Evolutionary conservation across 2,329 filamentous ascomycete genomes (phyloP), one percentile per base, ranked within the genome.

Genomic region (Fusarium sp.): DNA sequence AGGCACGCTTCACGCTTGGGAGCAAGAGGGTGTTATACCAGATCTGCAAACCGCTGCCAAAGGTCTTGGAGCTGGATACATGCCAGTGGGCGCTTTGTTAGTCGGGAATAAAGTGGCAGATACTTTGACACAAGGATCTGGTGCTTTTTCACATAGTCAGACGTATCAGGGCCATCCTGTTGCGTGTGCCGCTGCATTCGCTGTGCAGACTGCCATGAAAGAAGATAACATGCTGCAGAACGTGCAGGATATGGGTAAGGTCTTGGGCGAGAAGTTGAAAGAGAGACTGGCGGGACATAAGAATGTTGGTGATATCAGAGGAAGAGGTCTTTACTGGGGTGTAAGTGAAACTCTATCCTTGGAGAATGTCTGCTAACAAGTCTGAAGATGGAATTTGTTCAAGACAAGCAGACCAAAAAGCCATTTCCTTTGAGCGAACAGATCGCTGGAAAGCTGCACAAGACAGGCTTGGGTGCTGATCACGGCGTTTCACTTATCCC

Each of bases 21-120:
- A 91, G 68, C 84, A 89, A 45, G 86, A 90, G 80, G 82, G 14
- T 5, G 69, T 84, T 0, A 64, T 75, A 1, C 91, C 91, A 0
- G 91, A 93, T 73, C 84, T 93, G 2, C 87, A 90, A 75, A 88
- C 89, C 0, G 79, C 91, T 3, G 91, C 88, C 0, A 93, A 93
- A 77, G 89, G 87, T 0, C 83, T 93, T 1, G 89, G 86, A 2
- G 72, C 70, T 0, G 73, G 73, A 0, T 75, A 73, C 5, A 63
- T 70, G 59, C 73, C 73, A 0, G 46, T 74, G 0, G 71, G 65
- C 0, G 72, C 72, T 0, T 24, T 74, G 6, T 18, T 74, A 1
- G 63, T 75, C 0, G 16, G 65, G 11, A 43, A 32, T 0, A 67
- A 60, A 5, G 68, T 74, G 0, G 49, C 68, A 10, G 46, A 75